Conservation (phyloP, 2,329 filamentous ascomycete genomes). For the Fusarium globosum region DNA sequence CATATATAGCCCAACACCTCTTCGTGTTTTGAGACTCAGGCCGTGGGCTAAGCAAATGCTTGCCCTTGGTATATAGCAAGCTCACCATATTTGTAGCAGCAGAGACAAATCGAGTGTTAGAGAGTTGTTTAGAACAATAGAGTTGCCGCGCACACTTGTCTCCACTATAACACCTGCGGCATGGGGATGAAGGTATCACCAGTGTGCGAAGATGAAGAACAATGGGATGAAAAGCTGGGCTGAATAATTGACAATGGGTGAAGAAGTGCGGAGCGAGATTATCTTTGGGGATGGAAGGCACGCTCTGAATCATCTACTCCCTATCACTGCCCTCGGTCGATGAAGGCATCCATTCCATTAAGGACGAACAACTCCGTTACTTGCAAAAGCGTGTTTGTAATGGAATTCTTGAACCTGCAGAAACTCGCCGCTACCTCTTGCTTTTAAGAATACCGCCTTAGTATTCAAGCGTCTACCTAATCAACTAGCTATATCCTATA, state of each 20-base stretch:
- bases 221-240: neutral
- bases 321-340: neutral
- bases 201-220: neutral
- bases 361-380: neutral
- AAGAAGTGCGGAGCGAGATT: neutral
- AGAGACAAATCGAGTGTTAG: neutral
- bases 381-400: neutral
- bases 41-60: constrained; percentile 29
- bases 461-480: neutral
- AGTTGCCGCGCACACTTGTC: neutral
- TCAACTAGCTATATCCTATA: neutral
- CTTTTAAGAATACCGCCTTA: neutral
- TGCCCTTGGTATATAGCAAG: neutral
- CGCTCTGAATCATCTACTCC: neutral
- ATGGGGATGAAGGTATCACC: neutral
- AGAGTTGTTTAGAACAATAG: neutral
- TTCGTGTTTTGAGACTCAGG: constrained; percentile 5
- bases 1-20: constrained; percentile 12
- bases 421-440: neutral
- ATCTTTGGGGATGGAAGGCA: neutral
- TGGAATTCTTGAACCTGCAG: neutral
- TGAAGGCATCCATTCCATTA: neutral
- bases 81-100: constrained; percentile 8
- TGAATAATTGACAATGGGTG: neutral
- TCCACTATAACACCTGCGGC: neutral